Evolutionary conservation across 352 stramenopile genomes (phyloP).

Genomic region (Blastocystis sp.): DNA sequence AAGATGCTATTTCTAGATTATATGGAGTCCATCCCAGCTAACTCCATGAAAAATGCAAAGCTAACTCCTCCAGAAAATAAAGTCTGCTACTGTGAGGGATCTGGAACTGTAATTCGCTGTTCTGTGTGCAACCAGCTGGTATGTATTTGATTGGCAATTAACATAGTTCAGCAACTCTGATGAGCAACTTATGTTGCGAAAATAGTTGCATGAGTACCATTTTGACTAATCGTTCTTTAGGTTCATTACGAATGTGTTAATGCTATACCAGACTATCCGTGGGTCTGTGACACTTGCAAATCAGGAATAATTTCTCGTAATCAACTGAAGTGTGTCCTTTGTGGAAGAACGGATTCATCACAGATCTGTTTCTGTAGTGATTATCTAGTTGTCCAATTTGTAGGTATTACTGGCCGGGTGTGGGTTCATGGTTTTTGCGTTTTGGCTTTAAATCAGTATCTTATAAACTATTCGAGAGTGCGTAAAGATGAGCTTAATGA

Average conservation of each 20-base stretch:
- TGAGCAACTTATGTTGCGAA: neutral
- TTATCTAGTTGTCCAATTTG: neutral
- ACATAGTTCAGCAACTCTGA: neutral
- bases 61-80: neutral
- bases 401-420: neutral
- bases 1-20: neutral
- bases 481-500: neutral
- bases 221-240: neutral
- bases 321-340: neutral
- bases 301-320: neutral
- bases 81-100: conserved; percentile 7
- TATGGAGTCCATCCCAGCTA: neutral
- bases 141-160: neutral
- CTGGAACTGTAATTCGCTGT: neutral
- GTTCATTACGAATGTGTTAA: conserved; percentile 2
- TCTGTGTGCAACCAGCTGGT: neutral
- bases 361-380: conserved; percentile 6
- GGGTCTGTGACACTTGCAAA: neutral
- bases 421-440: neutral
- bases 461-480: neutral
- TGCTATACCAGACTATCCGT: neutral
- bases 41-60: neutral
- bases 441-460: neutral
- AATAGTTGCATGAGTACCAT: neutral
- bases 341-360: neutral